Conservation (phyloP, 2,329 filamentous ascomycete genomes). For the Gyromitra esculenta region DNA sequence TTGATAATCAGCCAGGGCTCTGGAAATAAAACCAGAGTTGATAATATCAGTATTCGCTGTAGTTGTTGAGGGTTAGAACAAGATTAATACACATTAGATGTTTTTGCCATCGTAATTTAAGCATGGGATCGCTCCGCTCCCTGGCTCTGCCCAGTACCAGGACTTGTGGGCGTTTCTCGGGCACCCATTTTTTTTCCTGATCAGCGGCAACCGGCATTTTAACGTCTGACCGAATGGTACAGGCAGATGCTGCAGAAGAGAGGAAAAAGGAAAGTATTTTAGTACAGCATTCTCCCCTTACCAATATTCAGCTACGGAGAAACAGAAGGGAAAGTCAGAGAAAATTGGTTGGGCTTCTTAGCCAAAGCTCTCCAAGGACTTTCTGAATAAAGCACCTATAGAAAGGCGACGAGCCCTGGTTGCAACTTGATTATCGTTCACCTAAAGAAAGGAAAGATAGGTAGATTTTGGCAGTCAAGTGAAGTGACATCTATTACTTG, state of each 20-base stretch:
- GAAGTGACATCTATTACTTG: conserved; percentile 12
- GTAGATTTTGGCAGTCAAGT: not conserved
- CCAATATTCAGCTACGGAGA: not conserved
- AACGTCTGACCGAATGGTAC: not conserved
- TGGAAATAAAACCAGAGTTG: not conserved
- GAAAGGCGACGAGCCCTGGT: not conserved
- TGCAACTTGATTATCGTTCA: not conserved
- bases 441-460: conserved; percentile 1
- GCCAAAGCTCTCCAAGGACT: not conserved
- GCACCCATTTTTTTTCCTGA: not conserved
- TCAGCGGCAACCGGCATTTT: not conserved
- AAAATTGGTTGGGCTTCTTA: not conserved
- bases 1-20: not conserved
- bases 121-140: conserved; percentile 17
- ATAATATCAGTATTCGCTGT: not conserved
- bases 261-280: not conserved
- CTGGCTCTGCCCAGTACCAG: not conserved
- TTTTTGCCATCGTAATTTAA: conserved; percentile 28
- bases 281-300: not conserved
- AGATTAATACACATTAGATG: conserved; percentile 5
- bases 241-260: not conserved
- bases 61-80: not conserved
- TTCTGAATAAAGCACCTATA: not conserved
- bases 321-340: not conserved
- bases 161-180: not conserved